Evolutionary conservation across 2,329 filamentous ascomycete species (phyloP).

Genomic region (Simplicillium sp.): DNA sequence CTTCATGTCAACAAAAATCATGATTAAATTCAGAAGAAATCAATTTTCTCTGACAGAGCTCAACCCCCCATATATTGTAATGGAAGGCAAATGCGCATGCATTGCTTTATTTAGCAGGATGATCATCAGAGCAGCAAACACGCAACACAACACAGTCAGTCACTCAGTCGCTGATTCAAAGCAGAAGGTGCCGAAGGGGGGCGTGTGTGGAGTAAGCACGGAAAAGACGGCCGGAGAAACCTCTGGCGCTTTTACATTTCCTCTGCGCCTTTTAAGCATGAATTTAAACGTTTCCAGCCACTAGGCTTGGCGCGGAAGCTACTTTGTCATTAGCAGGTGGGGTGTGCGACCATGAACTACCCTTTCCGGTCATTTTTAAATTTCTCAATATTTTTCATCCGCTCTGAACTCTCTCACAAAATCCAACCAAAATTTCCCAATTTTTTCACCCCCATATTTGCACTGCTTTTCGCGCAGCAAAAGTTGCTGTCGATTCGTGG

Average conservation of each 20-base stretch:
- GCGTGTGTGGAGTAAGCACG: neutral
- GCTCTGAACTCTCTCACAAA: constrained; percentile 1
- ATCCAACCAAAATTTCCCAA: too few species aligned
- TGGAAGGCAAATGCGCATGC: too few species aligned
- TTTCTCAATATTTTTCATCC: constrained; percentile 14
- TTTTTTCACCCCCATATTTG: too few species aligned
- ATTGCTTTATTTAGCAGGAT: too few species aligned
- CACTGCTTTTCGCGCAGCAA: neutral
- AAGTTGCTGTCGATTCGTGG: too few species aligned
- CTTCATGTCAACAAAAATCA: too few species aligned
- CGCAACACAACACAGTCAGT: too few species aligned
- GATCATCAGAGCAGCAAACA: too few species aligned
- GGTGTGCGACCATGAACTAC: constrained; percentile 1
- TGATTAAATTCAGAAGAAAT: too few species aligned
- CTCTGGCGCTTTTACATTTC: neutral
- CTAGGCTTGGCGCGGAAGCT: constrained; percentile 27
- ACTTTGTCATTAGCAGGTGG: constrained; percentile 6
- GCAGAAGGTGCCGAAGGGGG: neutral
- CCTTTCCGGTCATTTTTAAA: neutral
- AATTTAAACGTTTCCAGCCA: constrained; percentile 41
- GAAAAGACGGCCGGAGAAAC: constrained; percentile 6
- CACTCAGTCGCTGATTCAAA: too few species aligned
- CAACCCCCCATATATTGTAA: too few species aligned
- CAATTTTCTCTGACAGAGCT: too few species aligned
- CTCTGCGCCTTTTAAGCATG: constrained; percentile 33